Conservation (phyloP, 2,329 filamentous ascomycete species). For the Diaporthe aspalathi region DNA sequence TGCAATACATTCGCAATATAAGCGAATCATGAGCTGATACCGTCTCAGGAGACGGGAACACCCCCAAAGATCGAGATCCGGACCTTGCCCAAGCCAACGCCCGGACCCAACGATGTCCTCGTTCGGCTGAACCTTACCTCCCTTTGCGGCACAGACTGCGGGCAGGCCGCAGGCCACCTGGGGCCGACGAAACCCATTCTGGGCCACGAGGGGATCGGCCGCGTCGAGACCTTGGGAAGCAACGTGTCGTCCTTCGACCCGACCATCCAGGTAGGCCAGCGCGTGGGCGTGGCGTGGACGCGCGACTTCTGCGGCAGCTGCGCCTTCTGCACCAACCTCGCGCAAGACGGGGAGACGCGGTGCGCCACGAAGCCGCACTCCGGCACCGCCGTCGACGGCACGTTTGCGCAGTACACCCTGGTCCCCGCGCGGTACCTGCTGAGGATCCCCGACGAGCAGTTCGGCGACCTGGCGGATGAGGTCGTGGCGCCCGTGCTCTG, state of each 20-base stretch:
- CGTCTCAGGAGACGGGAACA: conserved; percentile 17
- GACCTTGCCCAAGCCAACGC: conserved; percentile 43
- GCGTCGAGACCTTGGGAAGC: conserved; percentile 51
- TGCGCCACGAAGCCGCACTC: conserved; percentile 50
- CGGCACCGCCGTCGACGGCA: conserved; percentile 50
- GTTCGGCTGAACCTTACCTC: conserved; percentile 50
- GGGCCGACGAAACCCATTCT: conserved; percentile 50
- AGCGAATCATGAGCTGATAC: background rate
- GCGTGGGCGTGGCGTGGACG: conserved; percentile 54
- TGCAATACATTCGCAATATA: background rate
- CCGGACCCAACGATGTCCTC: conserved; percentile 49
- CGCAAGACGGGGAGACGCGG: conserved; percentile 50
- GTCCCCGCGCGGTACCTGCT: conserved; percentile 50
- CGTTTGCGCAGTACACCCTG: conserved; percentile 54
- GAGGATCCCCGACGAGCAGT: conserved; percentile 44
- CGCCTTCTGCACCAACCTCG: conserved; percentile 43
- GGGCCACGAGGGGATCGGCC: conserved; percentile 59
- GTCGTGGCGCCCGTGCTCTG: conserved; percentile 55
- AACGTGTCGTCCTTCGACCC: conserved; percentile 45
- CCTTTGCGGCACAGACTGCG: conserved; percentile 54
- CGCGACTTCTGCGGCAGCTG: conserved; percentile 53
- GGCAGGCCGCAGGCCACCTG: conserved; percentile 52
- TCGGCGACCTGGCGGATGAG: conserved; percentile 50
- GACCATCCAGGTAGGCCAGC: conserved; percentile 47
- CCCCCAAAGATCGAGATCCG: conserved; percentile 41